phyloP scores from a whole-genome alignment of 2,329 filamentous ascomycete species.

The Sphaerostilbella broomeana region DNA sequence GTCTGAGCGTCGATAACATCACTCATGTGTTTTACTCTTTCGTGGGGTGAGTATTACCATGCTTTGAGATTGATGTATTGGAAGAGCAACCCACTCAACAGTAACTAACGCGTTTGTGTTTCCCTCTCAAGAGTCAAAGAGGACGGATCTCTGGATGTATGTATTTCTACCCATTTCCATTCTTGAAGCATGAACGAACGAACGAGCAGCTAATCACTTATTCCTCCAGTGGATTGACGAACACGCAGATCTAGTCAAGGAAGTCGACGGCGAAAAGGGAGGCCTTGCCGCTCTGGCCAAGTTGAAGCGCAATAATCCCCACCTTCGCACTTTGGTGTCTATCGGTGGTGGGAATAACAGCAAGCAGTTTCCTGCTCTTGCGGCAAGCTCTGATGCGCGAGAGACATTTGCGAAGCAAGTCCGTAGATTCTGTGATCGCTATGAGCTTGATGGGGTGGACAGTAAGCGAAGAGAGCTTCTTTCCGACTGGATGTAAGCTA shows the following conservation, averaged over 20 bases:
- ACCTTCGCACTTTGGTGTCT: conserved; percentile 55
- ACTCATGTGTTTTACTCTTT: conserved; percentile 62
- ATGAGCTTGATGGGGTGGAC: conserved; percentile 58
- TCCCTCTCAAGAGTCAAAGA: conserved; percentile 26
- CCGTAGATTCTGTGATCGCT: conserved; percentile 47
- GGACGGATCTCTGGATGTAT: conserved; percentile 36
- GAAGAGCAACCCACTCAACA: no score
- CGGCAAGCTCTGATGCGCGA: conserved; percentile 40
- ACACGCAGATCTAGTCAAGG: conserved; percentile 55
- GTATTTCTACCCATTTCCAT: not conserved
- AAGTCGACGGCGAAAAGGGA: conserved; percentile 52
- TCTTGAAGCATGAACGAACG: not conserved
- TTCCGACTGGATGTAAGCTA: no score
- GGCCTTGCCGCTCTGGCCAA: conserved; percentile 53
- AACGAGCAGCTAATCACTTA: not conserved
- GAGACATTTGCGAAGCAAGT: conserved; percentile 50
- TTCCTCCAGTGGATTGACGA: conserved; percentile 52
- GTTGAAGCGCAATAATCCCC: conserved; percentile 50
- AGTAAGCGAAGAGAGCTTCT: no score
- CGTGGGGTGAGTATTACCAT: conserved; percentile 37
- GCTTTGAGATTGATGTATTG: no score
- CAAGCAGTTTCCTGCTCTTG: conserved; percentile 53
- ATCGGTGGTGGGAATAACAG: conserved; percentile 60
- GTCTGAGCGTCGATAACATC: conserved; percentile 47
- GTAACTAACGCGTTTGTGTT: not conserved